Evolutionary conservation across 441 rosid species (phyloP), one percentile per base, ranked within the genome.

Genomic region (Jatropha podagrica): DNA sequence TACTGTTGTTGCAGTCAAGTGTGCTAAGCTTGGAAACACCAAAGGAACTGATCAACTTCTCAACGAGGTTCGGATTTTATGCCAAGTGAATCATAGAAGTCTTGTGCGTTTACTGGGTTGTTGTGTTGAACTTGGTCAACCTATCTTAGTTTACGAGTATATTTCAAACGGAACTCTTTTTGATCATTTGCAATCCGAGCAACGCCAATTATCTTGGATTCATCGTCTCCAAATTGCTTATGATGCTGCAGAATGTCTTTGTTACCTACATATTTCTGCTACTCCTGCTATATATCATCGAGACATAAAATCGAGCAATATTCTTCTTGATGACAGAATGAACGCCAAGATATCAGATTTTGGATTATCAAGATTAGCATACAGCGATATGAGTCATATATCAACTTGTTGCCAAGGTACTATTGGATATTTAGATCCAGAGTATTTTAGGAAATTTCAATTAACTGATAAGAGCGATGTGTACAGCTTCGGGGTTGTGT

Each of bases 381-480:
- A 62, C 4, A 86, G 83, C 0, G 90, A 89, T 60, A 7, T 75
- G 81, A 89, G 86, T n/a, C 90, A 88, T 76, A 68, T 88, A 12
- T 80, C 87, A 6, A 89, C 92, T 0, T 86, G 90, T 55, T 90
- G 87, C 2, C 94, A 88, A n/a, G 92, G 90, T 4, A 89, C 90
- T 0, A 73, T 88, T 0, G 92, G 89, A 4, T 88, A 89, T 74
- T 70, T 89, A 0, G 91, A 89, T 64, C 90, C 89, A 0, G 87
- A 88, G 69, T 89, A 88, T 55, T 89, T 85, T 71, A 76, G 80
- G 40, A 86, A 84, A 55, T 88, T 73, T 52, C 88, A 88, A 40
- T 51, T 88, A 51, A 88, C 91, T 0, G 90, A 89, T 56, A 89
- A 89, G 80, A 86, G 90, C 0, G 89, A 89, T 17, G 87, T 89